Base-by-base conservation (phyloP, 2,329 filamentous ascomycete genomes). In the Ustilaginoidea virens region DNA sequence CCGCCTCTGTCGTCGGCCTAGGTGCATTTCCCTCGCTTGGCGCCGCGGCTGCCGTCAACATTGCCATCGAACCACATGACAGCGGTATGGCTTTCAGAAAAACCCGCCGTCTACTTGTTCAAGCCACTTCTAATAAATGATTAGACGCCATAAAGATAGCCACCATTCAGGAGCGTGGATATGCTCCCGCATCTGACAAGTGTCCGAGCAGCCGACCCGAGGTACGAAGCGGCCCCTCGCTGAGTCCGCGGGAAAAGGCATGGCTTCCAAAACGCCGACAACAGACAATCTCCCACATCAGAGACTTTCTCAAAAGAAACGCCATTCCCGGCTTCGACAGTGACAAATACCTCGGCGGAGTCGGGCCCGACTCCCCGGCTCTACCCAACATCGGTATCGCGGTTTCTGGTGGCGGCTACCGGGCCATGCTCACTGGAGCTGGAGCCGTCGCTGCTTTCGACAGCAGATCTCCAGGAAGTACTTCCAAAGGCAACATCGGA, bases 371-470 rank as follows among this genome's bases (percentile, higher is more conserved):
- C 27, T 27, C 39, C 4, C 44, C 40, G 0, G 50, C 56, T 16
- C 48, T 63, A 33, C 63, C 63, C 29, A 64, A 61, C 39, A 74
- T 92, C 36, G 82, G 63, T 12, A 69, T 92, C 36, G 80, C 83
- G 7, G 60, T 80, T 25, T 90, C 81, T 0, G 83, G 83, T 9
- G 83, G 83, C 47, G 83, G 83, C 17, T 92, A 90, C 49, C 66
- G 85, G 32, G 83, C 85, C 11, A 62, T 92, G 57, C 61, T 86
- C 58, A 87, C 80, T 45, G 82, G 81, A 22, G 85, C 76, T 11
- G 85, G 85, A 34, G 77, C 76, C 24, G 43, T 92, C 11, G 69
- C 79, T 17, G 83, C 83, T 1, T 85, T 83, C 38, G 85, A 93
- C 50, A 68, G 55, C 41, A 69, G 85, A 15, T 85, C 79, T 0